phyloP scores from a whole-genome alignment of 2,329 filamentous ascomycete species.

The Beauveria sp. region DNA sequence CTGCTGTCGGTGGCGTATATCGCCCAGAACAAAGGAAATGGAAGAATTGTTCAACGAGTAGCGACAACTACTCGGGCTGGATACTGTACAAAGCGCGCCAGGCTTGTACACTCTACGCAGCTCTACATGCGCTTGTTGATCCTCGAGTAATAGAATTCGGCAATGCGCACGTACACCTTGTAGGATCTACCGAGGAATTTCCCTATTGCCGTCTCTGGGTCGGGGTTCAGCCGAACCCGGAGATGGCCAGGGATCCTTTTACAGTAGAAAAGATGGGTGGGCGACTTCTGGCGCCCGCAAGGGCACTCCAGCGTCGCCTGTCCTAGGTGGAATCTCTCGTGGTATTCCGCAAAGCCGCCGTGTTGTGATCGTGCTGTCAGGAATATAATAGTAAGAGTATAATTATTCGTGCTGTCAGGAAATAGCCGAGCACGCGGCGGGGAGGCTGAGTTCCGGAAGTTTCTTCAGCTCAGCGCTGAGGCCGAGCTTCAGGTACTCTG shows the following conservation, averaged over 20 bases:
- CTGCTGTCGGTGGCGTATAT: no score
- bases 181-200: not conserved
- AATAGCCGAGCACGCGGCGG: not conserved
- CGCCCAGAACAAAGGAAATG: no score
- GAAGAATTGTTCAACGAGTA: no score
- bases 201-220: not conserved
- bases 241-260: not conserved
- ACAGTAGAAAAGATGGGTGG: not conserved
- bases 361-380: not conserved
- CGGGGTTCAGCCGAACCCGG: not conserved
- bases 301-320: not conserved
- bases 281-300: not conserved
- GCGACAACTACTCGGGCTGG: no score
- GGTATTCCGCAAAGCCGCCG: not conserved
- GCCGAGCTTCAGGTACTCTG: not conserved
- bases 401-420: no score
- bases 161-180: no score
- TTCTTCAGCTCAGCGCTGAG: not conserved
- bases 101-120: no score
- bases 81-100: no score
- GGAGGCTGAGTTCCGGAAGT: not conserved
- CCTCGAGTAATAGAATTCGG: not conserved
- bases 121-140: not conserved
- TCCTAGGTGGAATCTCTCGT: not conserved
- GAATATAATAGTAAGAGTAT: no score